Evolutionary conservation across 2,329 filamentous ascomycete genomes (phyloP).

Genomic region (Verticillium dahliae): DNA sequence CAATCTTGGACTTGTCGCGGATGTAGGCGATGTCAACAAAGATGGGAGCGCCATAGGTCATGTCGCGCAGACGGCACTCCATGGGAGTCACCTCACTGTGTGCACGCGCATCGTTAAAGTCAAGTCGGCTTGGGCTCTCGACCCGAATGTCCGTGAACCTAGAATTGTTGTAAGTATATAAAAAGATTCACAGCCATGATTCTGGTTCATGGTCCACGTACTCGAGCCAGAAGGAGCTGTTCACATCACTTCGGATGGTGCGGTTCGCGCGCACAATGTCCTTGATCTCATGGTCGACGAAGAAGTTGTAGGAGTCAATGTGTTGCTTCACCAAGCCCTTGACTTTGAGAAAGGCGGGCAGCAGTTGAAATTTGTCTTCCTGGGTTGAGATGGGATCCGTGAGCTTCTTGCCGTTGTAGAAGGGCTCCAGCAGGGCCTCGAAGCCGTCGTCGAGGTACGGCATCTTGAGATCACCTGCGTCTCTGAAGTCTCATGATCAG

Average conservation of each 20-base stretch:
- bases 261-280: conserved; percentile 92
- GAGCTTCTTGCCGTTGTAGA: conserved; percentile 62
- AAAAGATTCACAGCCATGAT: background rate
- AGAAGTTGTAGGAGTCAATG: conserved; percentile 98
- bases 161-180: background rate
- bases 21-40: conserved; percentile 88
- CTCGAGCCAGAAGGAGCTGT: conserved; percentile 88
- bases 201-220: conserved; percentile 16
- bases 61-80: conserved; percentile 91
- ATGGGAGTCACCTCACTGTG: conserved; percentile 80
- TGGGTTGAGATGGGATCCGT: conserved; percentile 58
- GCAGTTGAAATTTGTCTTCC: conserved; percentile 91
- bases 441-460: conserved; percentile 55
- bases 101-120: conserved; percentile 64
- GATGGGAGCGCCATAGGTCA: conserved; percentile 96
- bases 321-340: conserved; percentile 97
- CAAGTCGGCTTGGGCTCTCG: conserved; percentile 70
- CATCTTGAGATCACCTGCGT: conserved; percentile 32
- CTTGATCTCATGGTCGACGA: conserved; percentile 93
- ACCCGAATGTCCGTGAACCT: conserved; percentile 84
- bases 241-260: conserved; percentile 83
- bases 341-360: conserved; percentile 96
- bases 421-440: conserved; percentile 59
- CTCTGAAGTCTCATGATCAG: background rate
- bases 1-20: conserved; percentile 68